Evolutionary conservation across 805 yeast genomes (phyloP).

Genomic region (Maudiozyma serrabonitensis): DNA sequence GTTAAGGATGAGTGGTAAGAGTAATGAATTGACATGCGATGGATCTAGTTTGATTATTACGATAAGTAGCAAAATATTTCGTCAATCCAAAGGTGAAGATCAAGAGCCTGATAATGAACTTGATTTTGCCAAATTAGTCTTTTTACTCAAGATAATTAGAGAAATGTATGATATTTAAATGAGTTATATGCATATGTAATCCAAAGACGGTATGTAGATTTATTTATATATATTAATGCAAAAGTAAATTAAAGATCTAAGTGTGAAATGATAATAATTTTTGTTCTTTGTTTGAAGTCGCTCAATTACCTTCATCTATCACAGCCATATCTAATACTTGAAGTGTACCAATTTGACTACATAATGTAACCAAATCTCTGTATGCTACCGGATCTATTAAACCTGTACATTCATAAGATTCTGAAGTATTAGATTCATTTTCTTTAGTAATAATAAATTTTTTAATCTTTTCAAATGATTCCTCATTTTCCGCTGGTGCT

Average conservation of each 20-base stretch:
- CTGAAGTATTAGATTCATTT: constrained; percentile 25
- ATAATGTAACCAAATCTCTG: constrained; percentile 54
- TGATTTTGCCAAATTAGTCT: constrained; percentile 40
- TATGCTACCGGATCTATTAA: constrained; percentile 81
- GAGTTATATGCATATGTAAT: background rate
- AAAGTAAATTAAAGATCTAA: background rate
- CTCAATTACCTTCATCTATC: constrained; percentile 38
- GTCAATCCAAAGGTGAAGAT: constrained; percentile 9
- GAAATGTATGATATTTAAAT: constrained; percentile 15
- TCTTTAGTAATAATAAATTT: constrained; percentile 31
- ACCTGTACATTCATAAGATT: constrained; percentile 47
- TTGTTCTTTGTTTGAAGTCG: background rate
- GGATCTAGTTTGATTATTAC: constrained; percentile 30
- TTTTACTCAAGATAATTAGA: constrained; percentile 31
- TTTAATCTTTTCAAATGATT: constrained; percentile 34
- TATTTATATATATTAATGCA: background rate
- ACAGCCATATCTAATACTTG: constrained; percentile 89
- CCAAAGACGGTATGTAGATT: background rate
- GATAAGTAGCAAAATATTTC: constrained; percentile 40
- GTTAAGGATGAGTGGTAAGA: constrained; percentile 1
- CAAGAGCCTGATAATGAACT: constrained; percentile 12
- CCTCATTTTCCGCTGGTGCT: constrained; percentile 33
- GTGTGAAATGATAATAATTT: background rate
- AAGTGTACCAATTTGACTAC: constrained; percentile 50
- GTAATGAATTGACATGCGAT: constrained; percentile 4